Conservation (phyloP, 1,139 yeast species). For the Spathaspora sp. region DNA sequence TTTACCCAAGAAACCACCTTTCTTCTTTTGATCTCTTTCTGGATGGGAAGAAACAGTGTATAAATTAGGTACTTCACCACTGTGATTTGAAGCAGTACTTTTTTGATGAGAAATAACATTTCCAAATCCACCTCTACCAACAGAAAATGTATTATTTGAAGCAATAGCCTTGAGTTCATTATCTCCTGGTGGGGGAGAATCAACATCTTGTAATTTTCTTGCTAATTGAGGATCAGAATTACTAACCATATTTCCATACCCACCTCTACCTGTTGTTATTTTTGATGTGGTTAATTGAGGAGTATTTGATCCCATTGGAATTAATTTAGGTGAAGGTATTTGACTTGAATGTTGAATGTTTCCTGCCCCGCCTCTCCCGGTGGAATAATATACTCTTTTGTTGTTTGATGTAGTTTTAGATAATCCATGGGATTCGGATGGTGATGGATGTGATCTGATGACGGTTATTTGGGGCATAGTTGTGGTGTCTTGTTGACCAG, state of each 20-base stretch:
- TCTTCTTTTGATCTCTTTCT: constrained; percentile 17
- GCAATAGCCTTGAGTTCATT: constrained; percentile 37
- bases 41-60: constrained; percentile 29
- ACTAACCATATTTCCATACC: constrained; percentile 73
- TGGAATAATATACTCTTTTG: constrained; percentile 49
- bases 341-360: constrained; percentile 52
- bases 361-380: constrained; percentile 84
- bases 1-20: constrained; percentile 32
- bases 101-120: constrained; percentile 33
- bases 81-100: constrained; percentile 8
- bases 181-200: constrained; percentile 23
- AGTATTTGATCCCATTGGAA: constrained; percentile 62
- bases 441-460: constrained; percentile 2
- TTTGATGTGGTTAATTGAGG: constrained; percentile 60
- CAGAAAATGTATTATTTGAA: constrained; percentile 38
- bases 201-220: constrained; percentile 72
- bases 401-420: constrained; percentile 13
- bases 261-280: constrained; percentile 79
- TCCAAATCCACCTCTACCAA: constrained; percentile 53
- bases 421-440: constrained; percentile 5
- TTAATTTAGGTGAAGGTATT: constrained; percentile 53
- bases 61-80: constrained; percentile 16
- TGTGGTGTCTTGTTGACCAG: background rate
- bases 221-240: constrained; percentile 63
- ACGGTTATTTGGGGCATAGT: constrained; percentile 6